Evolutionary conservation across 352 stramenopile genomes (phyloP), one percentile per base, ranked within the genome.

Genomic region (Phytophthora pseudosyringae): DNA sequence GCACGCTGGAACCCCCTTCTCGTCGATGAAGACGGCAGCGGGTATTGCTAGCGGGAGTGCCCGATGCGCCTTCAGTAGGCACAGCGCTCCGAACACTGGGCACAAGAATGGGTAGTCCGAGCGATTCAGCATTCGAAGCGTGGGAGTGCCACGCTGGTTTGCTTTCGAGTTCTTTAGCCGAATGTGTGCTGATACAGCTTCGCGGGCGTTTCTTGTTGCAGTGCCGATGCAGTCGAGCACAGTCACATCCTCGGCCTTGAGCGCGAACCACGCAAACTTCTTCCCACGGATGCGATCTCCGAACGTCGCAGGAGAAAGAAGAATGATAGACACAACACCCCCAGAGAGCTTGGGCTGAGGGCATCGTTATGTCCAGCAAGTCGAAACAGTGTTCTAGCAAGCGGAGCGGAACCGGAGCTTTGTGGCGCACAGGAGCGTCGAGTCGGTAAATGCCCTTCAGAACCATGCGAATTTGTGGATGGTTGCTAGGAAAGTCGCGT

Each of bases 401-500:
- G 0, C 40, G 51, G 1, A 62, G 15, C 0, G 51, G 45, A 2
- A 62, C 50, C 2, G 44, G 45, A 2, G 33, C 5, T 16, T 28
- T 53, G 35, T 47, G 43, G 7, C 33, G 15, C 0, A 53, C 33
- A 7, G 49, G 41, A 0, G 18, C 1, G n/a, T 68, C 60, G 28
- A 68, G 44, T 6, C 60, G 45, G 12, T 21, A 28, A 28, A 68
- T 68, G 13, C 44, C 29, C 13, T 62, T 58, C 13, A 58, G 9
- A 21, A 47, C 1, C 50, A 67, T 67, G 59, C 43, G 50, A 51
- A 52, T 57, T 55, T 67, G 59, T 49, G 50, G 43, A 54, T 63
- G 45, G 11, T 31, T 26, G 36, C 44, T 31, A 1, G 59, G 45
- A 32, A 68, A 68, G 0, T 46, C 1, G 13, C 33, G 16, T 12